Evolutionary conservation across 2,329 filamentous ascomycete species (phyloP).

Genomic region (Xylariaceae sp.): DNA sequence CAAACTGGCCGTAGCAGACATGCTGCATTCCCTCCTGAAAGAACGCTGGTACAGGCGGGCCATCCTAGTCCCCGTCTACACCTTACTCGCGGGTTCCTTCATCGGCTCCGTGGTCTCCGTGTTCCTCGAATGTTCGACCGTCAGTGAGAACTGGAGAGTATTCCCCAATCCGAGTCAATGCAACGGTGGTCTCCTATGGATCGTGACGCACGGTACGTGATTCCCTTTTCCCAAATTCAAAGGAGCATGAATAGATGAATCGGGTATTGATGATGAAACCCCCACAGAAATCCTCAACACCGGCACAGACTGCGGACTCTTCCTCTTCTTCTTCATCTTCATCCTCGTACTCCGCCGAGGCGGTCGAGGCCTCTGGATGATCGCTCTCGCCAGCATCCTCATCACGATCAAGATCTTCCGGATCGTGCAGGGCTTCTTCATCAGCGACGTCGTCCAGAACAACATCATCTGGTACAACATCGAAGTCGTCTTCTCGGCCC

Average conservation of each 20-base stretch:
- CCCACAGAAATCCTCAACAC: conserved; percentile 17
- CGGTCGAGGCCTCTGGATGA: conserved; percentile 7
- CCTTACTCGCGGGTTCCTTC: conserved; percentile 13
- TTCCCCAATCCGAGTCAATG: conserved; percentile 5
- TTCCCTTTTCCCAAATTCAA: neutral
- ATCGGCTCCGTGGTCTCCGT: conserved; percentile 11
- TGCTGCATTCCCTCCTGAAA: conserved; percentile 1
- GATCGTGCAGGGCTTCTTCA: conserved; percentile 7
- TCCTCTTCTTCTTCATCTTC: conserved; percentile 13
- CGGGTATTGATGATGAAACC: neutral
- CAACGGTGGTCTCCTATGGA: conserved; percentile 10
- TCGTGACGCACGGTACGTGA: conserved; percentile 18
- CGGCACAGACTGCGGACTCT: conserved; percentile 12
- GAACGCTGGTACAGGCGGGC: neutral
- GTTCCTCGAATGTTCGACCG: conserved; percentile 18
- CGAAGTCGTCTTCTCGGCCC: conserved; percentile 14
- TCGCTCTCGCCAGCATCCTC: conserved; percentile 9
- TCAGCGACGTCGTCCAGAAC: neutral
- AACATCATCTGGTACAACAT: conserved; percentile 17
- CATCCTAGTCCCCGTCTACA: conserved; percentile 4
- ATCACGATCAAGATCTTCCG: conserved; percentile 17
- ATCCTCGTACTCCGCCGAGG: conserved; percentile 3
- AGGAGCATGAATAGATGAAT: neutral
- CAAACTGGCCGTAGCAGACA: conserved; percentile 17
- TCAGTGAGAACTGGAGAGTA: conserved; percentile 15